These are phyloP conservation scores for Lepidium aucheri DNA, from an alignment of 345 rosid genomes.

Conservation along the genomic window DNA sequence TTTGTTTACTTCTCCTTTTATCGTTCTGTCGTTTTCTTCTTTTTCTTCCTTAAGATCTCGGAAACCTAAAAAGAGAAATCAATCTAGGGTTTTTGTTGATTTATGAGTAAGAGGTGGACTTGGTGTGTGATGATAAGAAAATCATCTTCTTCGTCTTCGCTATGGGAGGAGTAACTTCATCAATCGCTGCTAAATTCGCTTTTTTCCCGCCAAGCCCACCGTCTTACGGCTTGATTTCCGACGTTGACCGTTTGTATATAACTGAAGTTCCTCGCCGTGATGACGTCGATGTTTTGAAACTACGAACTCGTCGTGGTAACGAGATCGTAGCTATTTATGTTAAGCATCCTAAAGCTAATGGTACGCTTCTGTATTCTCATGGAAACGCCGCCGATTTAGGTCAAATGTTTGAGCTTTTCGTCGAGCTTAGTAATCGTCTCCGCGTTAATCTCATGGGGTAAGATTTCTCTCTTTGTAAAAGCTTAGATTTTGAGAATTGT, in stretches of 20 bases:
- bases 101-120: slow-evolving; percentile 5
- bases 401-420: slow-evolving; percentile 92
- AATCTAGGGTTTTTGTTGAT: slow-evolving; percentile 16
- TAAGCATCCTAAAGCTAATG: slow-evolving; percentile 71
- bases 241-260: slow-evolving; percentile 39
- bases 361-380: slow-evolving; percentile 85
- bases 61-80: background rate
- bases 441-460: slow-evolving; percentile 95
- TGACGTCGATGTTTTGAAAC: slow-evolving; percentile 64
- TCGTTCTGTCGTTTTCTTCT: background rate
- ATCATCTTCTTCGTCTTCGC: background rate
- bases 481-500: background rate
- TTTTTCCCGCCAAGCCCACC: slow-evolving; percentile 98
- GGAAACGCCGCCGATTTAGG: slow-evolving; percentile 98
- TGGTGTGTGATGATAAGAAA: slow-evolving; percentile 13
- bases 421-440: slow-evolving; percentile 78
- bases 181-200: slow-evolving; percentile 95
- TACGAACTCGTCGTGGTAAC: slow-evolving; percentile 78
- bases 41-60: slow-evolving; percentile 22
- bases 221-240: slow-evolving; percentile 49
- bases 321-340: slow-evolving; percentile 79
- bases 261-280: slow-evolving; percentile 62
- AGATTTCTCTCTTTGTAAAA: background rate
- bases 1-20: background rate
- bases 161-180: slow-evolving; percentile 97